These are phyloP conservation scores for Crepidotus variabilis DNA, from an alignment of 768 basidiomycete genomes.

Conservation along the genomic window DNA sequence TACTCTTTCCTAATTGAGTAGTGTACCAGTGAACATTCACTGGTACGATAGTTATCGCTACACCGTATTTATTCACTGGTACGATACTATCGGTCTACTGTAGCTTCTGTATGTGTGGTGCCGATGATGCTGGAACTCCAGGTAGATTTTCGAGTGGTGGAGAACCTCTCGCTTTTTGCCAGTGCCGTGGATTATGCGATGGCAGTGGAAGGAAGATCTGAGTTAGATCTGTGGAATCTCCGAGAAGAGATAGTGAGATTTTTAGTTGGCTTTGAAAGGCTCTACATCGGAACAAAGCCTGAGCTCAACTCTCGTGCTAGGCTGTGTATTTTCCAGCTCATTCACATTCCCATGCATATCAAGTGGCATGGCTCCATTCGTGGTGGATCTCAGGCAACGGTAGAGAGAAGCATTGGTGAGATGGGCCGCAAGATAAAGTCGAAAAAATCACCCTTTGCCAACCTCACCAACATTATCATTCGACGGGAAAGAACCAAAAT, in stretches of 20 bases:
- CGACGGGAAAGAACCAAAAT: constrained; percentile 19
- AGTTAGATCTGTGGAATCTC: constrained; percentile 13
- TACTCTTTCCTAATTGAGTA: no score
- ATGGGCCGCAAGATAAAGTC: constrained; percentile 26
- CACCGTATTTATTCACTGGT: no score
- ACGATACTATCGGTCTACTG: no score
- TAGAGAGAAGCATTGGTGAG: constrained; percentile 21
- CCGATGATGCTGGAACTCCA: constrained; percentile 26
- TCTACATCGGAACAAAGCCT: constrained; percentile 24
- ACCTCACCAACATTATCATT: constrained; percentile 24
- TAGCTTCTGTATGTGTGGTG: no score
- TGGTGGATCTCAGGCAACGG: constrained; percentile 25
- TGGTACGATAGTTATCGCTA: no score
- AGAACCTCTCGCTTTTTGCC: constrained; percentile 24
- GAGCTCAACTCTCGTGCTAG: constrained; percentile 18
- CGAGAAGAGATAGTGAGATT: constrained; percentile 19
- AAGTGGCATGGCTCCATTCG: constrained; percentile 29
- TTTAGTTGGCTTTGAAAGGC: constrained; percentile 18
- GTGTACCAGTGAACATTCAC: no score
- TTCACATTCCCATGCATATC: constrained; percentile 29
- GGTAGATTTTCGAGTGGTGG: constrained; percentile 17
- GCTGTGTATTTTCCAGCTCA: constrained; percentile 29
- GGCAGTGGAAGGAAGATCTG: constrained; percentile 17
- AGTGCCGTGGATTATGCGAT: constrained; percentile 24
- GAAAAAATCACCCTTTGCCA: constrained; percentile 27